Evolutionary conservation across 331 rosid species (phyloP).

Genomic region (Telfairia occidentalis): DNA sequence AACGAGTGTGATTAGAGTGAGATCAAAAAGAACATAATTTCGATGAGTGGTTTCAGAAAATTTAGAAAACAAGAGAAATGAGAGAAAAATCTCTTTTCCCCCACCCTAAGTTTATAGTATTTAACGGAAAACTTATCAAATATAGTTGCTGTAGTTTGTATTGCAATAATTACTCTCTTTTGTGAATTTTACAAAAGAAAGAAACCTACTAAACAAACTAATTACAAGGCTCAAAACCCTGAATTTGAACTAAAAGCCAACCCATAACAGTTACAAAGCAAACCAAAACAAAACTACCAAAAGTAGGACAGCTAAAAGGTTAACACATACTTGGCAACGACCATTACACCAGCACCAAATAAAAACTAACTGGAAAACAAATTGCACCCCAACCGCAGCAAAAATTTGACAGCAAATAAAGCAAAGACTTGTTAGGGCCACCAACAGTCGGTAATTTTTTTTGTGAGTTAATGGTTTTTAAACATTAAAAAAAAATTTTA

Average conservation of each 20-base stretch:
- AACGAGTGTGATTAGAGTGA: not conserved
- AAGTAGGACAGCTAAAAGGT: not conserved
- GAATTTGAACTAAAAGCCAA: not conserved
- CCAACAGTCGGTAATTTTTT: not conserved
- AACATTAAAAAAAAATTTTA: too few species aligned
- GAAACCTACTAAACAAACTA: not conserved
- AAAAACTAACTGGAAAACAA: not conserved
- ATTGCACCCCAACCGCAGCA: too few species aligned
- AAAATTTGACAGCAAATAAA: not conserved
- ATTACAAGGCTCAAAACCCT: not conserved
- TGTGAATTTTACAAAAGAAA: not conserved
- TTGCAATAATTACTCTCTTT: not conserved
- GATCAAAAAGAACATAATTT: not conserved
- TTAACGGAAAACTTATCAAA: not conserved
- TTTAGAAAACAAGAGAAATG: not conserved
- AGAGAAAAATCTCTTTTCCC: not conserved
- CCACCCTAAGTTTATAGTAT: not conserved
- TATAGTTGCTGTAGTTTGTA: not conserved
- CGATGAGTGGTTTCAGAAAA: not conserved
- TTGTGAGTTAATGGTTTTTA: not conserved
- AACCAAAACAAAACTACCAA: too few species aligned
- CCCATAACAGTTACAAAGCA: too few species aligned
- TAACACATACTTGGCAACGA: not conserved
- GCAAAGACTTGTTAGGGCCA: not conserved
- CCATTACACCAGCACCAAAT: not conserved